A percentile compares a stretch with the other conserved stretches of the same genome.
phyloP scores from a whole-genome alignment of 2,329 filamentous ascomycete species.

The Trichoderma pleuroti region DNA sequence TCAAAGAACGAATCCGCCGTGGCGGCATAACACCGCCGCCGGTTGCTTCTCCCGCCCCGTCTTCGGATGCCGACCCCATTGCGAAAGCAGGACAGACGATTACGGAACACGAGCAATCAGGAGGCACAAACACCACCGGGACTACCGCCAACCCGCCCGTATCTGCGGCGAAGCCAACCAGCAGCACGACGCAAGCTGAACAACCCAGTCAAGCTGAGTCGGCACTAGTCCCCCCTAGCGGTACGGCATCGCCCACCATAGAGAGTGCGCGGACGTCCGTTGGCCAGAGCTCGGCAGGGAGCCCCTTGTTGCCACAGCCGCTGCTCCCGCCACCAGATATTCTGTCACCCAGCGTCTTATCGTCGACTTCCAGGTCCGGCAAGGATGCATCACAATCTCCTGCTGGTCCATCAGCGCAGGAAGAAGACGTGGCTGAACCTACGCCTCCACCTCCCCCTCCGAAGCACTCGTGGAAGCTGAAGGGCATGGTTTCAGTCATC shows the following conservation, averaged over 20 bases:
- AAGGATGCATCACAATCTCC: conserved; percentile 30
- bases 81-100: conserved; percentile 31
- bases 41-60: conserved; percentile 45
- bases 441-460: conserved; percentile 60
- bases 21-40: conserved; percentile 57
- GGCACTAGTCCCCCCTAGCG: conserved; percentile 26
- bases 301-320: conserved; percentile 35
- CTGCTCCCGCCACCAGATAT: conserved; percentile 35
- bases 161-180: conserved; percentile 30
- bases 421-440: conserved; percentile 32
- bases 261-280: conserved; percentile 34
- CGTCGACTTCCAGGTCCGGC: conserved; percentile 36
- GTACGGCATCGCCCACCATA: conserved; percentile 32
- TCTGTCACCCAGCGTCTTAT: conserved; percentile 29
- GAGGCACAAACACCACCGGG: conserved; percentile 19
- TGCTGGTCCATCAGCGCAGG: conserved; percentile 20
- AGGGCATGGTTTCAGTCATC: conserved; percentile 95
- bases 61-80: conserved; percentile 43
- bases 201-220: conserved; percentile 27
- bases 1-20: conserved; percentile 69
- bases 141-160: conserved; percentile 16
- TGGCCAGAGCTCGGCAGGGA: conserved; percentile 36
- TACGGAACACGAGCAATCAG: conserved; percentile 41
- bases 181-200: conserved; percentile 23
- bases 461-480: conserved; percentile 96